These are phyloP conservation scores for Fusarium sp. DNA, from an alignment of 2,329 filamentous ascomycete genomes.

Conservation along the genomic window DNA sequence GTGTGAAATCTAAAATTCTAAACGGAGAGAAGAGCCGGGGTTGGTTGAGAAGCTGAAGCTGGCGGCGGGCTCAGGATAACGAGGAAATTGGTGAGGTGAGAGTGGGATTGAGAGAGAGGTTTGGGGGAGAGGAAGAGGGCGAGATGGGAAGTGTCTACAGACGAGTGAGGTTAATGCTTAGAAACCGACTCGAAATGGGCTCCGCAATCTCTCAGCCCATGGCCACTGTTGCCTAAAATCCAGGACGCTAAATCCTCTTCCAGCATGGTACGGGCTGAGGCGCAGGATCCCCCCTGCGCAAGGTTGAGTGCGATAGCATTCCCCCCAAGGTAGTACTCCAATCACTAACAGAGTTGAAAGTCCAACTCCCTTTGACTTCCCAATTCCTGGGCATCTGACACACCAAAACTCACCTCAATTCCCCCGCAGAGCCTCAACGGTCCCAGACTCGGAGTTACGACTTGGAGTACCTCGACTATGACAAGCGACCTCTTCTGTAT, in stretches of 20 bases:
- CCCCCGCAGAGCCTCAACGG: constrained; percentile 32
- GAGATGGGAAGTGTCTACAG: constrained; percentile 25
- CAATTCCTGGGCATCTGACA: neutral
- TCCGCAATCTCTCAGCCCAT: constrained; percentile 42
- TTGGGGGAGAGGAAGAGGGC: constrained; percentile 16
- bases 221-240: constrained; percentile 49
- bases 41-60: constrained; percentile 15
- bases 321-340: neutral
- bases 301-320: constrained; percentile 25
- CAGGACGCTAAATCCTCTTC: constrained; percentile 17
- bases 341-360: constrained; percentile 3
- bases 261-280: constrained; percentile 42
- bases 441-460: constrained; percentile 19
- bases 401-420: constrained; percentile 1
- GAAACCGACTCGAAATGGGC: constrained; percentile 39
- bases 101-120: constrained; percentile 18
- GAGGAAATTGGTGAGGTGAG: neutral
- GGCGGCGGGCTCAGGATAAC: constrained; percentile 38
- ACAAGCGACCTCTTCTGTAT: constrained; percentile 18
- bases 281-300: constrained; percentile 37
- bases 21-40: neutral
- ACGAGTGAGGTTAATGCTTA: constrained; percentile 42
- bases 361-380: neutral
- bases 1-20: constrained; percentile 13
- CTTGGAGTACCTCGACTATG: constrained; percentile 36